Base-by-base conservation (phyloP, 768 basidiomycete genomes). In the Panellus pusillus region DNA sequence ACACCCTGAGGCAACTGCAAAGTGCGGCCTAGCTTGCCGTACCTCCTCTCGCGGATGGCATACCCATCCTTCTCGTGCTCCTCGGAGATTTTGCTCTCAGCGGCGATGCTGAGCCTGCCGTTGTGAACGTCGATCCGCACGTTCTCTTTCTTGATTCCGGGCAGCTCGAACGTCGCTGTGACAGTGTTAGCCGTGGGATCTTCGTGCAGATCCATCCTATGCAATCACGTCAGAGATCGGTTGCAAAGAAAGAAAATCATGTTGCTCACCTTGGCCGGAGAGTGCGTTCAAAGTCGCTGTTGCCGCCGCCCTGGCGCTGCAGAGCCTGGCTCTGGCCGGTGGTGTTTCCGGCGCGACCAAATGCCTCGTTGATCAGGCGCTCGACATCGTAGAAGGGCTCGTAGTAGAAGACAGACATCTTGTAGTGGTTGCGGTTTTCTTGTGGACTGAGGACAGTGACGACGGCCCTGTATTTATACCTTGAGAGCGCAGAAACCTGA, bases 201-300 rank as follows among this genome's bases (percentile, higher is more conserved):
- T 60, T 84, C 82, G 61, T 80, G 77, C 6, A 84, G 64, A 58
- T 84, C 80, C 77, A 84, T 77, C 61, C 82, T 83, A 12, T 36
- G 39, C 24, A n/a, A 41, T 12, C 15, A 28, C 19, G 31, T 11
- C 37, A 29, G 44, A 7, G 14, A 14, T 8, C 7, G 7, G 9
- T 35, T 35, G 32, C 3, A 24, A 24, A 35, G 32, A 35, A 35
- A 35, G 14, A 35, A 24, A 29, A 36, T 4, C n/a, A 15, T 15
- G 36, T 1, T 8, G 53, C 64, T 1, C 63, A 71, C 75, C 55
- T 71, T 9, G 74, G 76, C 42, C 63, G 70, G 36, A 66, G 57
- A 24, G 54, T 61, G 43, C 57, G 54, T 9, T 62, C 50, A 31
- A 52, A 54, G 28, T 54, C 57, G 32, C 14, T 14, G 38, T 58